Evolutionary conservation across 2,329 filamentous ascomycete genomes (phyloP).

Genomic region (Amauroascus verrucosus): DNA sequence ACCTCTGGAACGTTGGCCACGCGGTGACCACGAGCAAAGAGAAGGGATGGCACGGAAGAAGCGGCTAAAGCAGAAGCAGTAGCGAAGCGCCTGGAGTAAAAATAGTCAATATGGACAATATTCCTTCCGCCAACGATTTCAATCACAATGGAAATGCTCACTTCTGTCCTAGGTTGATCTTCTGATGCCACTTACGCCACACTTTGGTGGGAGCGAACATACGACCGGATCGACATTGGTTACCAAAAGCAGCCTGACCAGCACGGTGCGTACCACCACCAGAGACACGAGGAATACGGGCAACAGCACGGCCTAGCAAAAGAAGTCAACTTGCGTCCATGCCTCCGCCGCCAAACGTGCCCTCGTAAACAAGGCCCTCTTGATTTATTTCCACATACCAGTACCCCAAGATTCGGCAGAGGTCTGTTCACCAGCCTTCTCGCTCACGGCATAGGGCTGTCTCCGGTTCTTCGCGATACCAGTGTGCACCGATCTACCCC

Average conservation of each 20-base stretch:
- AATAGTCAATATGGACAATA: constrained; percentile 16
- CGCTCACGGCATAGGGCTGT: constrained; percentile 98
- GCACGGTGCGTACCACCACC: constrained; percentile 99
- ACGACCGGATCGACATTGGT: constrained; percentile 99
- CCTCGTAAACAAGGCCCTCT: constrained; percentile 17
- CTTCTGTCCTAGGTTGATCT: constrained; percentile 99
- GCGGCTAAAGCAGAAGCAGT: constrained; percentile 95
- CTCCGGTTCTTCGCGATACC: constrained; percentile 99
- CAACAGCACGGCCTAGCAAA: constrained; percentile 79
- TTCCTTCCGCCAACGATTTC: background rate
- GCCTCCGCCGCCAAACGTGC: constrained; percentile 11
- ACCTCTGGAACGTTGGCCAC: constrained; percentile 88
- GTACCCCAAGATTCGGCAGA: constrained; percentile 99
- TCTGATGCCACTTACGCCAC: constrained; percentile 99
- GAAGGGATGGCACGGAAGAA: constrained; percentile 85
- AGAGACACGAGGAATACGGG: constrained; percentile 99
- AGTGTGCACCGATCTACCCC: constrained; percentile 65
- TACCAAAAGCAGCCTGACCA: constrained; percentile 99
- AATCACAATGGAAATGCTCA: constrained; percentile 28
- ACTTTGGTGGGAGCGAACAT: constrained; percentile 99
- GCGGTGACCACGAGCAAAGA: constrained; percentile 95
- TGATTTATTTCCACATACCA: constrained; percentile 58
- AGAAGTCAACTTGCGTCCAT: constrained; percentile 12
- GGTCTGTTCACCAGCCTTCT: constrained; percentile 99
- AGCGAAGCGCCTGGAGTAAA: constrained; percentile 67